phyloP scores from a whole-genome alignment of 768 basidiomycete genomes.

The Fomitopsis pulvina region DNA sequence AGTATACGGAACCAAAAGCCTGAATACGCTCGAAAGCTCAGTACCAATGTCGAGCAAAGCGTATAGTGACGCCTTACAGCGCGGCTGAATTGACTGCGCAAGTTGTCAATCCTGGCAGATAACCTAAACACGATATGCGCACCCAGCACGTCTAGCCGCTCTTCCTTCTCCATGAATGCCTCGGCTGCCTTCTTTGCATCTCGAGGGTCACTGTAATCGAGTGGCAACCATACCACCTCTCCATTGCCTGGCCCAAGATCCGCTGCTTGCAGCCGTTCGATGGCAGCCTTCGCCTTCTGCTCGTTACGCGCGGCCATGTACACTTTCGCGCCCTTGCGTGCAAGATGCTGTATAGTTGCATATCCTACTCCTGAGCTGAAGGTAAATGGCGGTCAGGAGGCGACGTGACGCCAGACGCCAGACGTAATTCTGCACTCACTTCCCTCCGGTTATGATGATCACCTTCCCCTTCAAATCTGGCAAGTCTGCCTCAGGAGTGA shows the following conservation, averaged over 20 bases:
- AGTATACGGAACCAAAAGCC: conserved; percentile 15
- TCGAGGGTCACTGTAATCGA: conserved; percentile 45
- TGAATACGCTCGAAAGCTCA: conserved; percentile 3
- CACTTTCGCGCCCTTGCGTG: conserved; percentile 50
- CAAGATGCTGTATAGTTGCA: conserved; percentile 45
- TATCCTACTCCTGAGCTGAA: conserved; percentile 43
- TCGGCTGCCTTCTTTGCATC: conserved; percentile 42
- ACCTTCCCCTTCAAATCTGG: conserved; percentile 44
- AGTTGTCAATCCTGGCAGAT: no score
- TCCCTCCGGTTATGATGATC: conserved; percentile 50
- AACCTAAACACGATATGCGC: conserved; percentile 11
- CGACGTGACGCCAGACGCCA: no score
- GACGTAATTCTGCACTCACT: conserved; percentile 31
- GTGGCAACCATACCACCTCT: conserved; percentile 40
- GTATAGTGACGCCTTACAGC: not conserved
- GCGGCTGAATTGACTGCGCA: conserved; percentile 1
- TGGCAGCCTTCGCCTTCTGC: conserved; percentile 39
- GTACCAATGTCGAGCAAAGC: not conserved
- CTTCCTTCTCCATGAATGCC: conserved; percentile 42
- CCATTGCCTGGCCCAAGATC: conserved; percentile 40
- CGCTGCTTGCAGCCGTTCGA: conserved; percentile 36
- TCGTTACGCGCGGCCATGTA: conserved; percentile 51
- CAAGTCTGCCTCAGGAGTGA: conserved; percentile 32
- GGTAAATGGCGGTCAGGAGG: not conserved
- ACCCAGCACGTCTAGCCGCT: conserved; percentile 50